A percentile compares a stretch with the other conserved stretches of the same genome.
These are phyloP conservation scores for Aegle marmelos DNA, from an alignment of 345 rosid species.

Conservation along the genomic window DNA sequence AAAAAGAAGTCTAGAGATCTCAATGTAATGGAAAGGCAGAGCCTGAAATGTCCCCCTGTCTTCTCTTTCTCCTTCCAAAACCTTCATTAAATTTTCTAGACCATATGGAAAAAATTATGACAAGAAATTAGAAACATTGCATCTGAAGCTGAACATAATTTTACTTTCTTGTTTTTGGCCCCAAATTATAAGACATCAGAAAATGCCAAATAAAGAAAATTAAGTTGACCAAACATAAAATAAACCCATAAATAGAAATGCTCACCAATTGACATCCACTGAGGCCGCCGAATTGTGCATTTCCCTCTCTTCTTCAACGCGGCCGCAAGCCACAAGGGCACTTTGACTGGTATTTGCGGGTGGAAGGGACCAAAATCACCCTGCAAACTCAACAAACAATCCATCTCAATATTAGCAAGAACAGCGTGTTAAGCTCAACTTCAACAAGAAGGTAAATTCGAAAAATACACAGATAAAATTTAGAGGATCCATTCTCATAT, in stretches of 20 bases:
- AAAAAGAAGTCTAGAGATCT: slow-evolving; percentile 82
- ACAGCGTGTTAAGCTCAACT: not conserved
- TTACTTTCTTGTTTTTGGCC: not conserved
- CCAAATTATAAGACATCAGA: not conserved
- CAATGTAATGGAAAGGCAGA: slow-evolving; percentile 83
- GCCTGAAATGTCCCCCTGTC: slow-evolving; percentile 76
- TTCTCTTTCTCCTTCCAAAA: slow-evolving; percentile 87
- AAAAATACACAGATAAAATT: slow-evolving; percentile 56
- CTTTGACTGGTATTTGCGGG: slow-evolving; percentile 67
- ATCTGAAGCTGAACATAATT: not conserved
- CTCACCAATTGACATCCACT: slow-evolving; percentile 85
- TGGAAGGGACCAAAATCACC: slow-evolving; percentile 87
- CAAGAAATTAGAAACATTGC: not conserved
- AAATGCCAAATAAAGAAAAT: not conserved
- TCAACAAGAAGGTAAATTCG: not conserved
- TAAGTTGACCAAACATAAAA: not conserved
- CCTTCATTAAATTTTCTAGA: slow-evolving; percentile 62
- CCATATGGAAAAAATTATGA: slow-evolving; percentile 4
- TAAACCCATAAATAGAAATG: not conserved
- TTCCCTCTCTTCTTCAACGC: slow-evolving; percentile 92
- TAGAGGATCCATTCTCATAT: slow-evolving; percentile 71
- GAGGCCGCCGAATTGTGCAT: slow-evolving; percentile 69
- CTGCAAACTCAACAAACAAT: slow-evolving; percentile 32
- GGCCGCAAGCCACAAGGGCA: slow-evolving; percentile 90
- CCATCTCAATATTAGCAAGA: not conserved